Evolutionary conservation across 23 red algal genomes (phyloP).

Genomic region (Gracilariopsis chorda): DNA sequence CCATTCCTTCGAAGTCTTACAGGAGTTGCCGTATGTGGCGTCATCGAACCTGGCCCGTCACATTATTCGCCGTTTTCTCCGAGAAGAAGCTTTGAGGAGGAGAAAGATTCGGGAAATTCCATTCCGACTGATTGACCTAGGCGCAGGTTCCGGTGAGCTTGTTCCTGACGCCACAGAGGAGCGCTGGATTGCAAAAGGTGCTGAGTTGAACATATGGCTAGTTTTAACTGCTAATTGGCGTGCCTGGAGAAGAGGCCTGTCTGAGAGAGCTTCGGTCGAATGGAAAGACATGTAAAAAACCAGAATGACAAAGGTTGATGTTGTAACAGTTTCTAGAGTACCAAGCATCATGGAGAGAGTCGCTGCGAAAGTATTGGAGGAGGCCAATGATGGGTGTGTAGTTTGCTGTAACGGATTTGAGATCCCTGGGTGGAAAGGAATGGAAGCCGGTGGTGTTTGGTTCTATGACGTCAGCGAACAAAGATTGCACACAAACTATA

Average conservation of each 20-base stretch:
- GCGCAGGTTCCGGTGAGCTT: slow-evolving; percentile 45
- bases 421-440: slow-evolving; percentile 16
- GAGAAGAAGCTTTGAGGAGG: background rate
- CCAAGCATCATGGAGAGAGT: slow-evolving; percentile 50
- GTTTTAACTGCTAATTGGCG: slow-evolving; percentile 18
- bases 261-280: background rate
- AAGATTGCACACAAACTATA: no score
- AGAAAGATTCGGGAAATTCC: background rate
- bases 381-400: slow-evolving; percentile 21
- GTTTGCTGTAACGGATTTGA: slow-evolving; percentile 45
- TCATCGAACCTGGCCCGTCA: slow-evolving; percentile 24
- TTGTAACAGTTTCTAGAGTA: slow-evolving; percentile 44
- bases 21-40: slow-evolving; percentile 45
- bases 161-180: slow-evolving; percentile 32
- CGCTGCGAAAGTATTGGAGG: background rate
- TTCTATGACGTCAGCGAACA: slow-evolving; percentile 48
- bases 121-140: slow-evolving; percentile 17
- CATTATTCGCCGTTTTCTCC: background rate
- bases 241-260: background rate
- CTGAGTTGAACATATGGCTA: slow-evolving; percentile 49
- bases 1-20: slow-evolving; percentile 48
- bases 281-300: slow-evolving; percentile 36
- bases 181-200: slow-evolving; percentile 24
- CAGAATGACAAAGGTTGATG: slow-evolving; percentile 17
- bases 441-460: slow-evolving; percentile 35